phyloP scores from a whole-genome alignment of 139 green algal species.

The Raphidocelis subcapitata region DNA sequence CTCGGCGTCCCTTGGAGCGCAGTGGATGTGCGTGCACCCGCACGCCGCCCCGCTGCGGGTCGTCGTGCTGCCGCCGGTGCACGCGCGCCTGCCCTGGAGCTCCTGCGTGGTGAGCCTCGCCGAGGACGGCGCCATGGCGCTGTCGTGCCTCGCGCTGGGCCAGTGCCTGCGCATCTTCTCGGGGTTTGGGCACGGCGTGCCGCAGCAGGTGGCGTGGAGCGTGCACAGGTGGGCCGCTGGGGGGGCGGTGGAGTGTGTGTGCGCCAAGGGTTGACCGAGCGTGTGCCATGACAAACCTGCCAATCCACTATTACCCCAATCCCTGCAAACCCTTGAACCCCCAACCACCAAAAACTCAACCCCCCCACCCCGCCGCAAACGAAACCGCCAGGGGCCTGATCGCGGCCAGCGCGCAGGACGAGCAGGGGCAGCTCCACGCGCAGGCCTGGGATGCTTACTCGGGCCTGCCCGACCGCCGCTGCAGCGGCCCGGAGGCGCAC shows the following conservation, averaged over 20 bases:
- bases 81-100: conserved; percentile 25
- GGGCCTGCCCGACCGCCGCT: conserved; percentile 8
- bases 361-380: too few species aligned
- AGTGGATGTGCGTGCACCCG: background rate
- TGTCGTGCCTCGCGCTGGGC: conserved; percentile 12
- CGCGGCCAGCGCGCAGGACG: conserved; percentile 4
- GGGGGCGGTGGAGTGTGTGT: background rate
- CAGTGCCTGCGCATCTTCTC: conserved; percentile 2
- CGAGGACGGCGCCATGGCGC: background rate
- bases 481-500: conserved; percentile 7
- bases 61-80: conserved; percentile 8
- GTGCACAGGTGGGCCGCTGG: background rate
- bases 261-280: background rate
- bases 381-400: conserved; percentile 20
- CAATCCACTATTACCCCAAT: too few species aligned
- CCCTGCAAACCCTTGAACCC: background rate
- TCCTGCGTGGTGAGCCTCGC: conserved; percentile 21
- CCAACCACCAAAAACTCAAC: too few species aligned
- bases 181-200: background rate
- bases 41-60: conserved; percentile 2
- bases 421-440: background rate
- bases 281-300: background rate
- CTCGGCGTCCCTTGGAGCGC: background rate
- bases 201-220: conserved; percentile 28
- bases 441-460: conserved; percentile 14